phyloP scores from a whole-genome alignment of 768 basidiomycete genomes.

The Gymnopilus junonius region DNA sequence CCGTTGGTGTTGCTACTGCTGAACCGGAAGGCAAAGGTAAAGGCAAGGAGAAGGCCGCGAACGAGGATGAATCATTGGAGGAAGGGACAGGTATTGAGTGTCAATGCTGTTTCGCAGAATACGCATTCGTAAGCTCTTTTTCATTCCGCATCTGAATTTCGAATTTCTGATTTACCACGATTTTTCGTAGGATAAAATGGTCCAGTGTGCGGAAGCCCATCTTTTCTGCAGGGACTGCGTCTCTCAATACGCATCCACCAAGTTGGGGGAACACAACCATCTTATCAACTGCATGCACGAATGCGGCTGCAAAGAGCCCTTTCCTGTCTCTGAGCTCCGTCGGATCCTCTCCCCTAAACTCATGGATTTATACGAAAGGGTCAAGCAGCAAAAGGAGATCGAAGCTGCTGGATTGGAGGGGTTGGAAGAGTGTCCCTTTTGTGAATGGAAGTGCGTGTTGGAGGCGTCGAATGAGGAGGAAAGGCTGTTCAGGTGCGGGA shows the following conservation, averaged over 20 bases:
- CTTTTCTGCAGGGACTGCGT: slow-evolving; percentile 83
- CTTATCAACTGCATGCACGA: slow-evolving; percentile 83
- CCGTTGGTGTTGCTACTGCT: neutral
- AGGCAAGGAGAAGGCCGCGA: slow-evolving; percentile 39
- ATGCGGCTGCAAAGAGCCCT: slow-evolving; percentile 69
- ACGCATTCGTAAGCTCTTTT: slow-evolving; percentile 61
- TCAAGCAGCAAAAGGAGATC: slow-evolving; percentile 80
- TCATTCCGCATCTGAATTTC: neutral
- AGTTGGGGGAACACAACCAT: slow-evolving; percentile 66
- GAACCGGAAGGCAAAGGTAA: slow-evolving; percentile 27
- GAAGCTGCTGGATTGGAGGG: slow-evolving; percentile 77
- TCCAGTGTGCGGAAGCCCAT: slow-evolving; percentile 89
- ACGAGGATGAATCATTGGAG: slow-evolving; percentile 47
- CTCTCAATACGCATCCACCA: slow-evolving; percentile 65
- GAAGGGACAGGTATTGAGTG: slow-evolving; percentile 76
- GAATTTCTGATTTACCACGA: neutral
- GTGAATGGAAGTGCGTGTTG: slow-evolving; percentile 85
- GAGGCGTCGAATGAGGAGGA: slow-evolving; percentile 60
- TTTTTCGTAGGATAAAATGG: slow-evolving; percentile 70
- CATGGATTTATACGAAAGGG: slow-evolving; percentile 69
- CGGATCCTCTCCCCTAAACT: slow-evolving; percentile 72
- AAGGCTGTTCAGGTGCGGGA: slow-evolving; percentile 61
- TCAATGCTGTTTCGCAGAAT: slow-evolving; percentile 82
- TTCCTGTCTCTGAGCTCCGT: slow-evolving; percentile 69
- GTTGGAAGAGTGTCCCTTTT: slow-evolving; percentile 90